Evolutionary conservation across 306 rosid species (phyloP).

Genomic region (Prunus mongolica): DNA sequence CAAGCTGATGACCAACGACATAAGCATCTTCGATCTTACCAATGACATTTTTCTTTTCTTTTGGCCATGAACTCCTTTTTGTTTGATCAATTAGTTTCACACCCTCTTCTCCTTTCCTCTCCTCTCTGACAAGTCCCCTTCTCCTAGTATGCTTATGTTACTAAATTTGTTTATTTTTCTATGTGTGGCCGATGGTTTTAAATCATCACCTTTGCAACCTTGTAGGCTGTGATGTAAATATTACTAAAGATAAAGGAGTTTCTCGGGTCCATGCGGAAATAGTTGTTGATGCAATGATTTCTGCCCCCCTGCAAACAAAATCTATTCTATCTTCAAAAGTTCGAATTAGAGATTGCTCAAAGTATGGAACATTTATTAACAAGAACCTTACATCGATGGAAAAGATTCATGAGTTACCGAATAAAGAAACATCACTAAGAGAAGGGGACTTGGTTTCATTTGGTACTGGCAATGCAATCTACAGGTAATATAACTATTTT

Average conservation of each 20-base stretch:
- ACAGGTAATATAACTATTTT: conserved; percentile 50
- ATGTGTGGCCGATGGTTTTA: conserved; percentile 8
- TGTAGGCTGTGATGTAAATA: conserved; percentile 77
- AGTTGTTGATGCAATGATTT: conserved; percentile 56
- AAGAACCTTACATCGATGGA: conserved; percentile 47
- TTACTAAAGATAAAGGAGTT: conserved; percentile 86
- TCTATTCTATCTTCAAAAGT: conserved; percentile 26
- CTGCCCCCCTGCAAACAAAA: conserved; percentile 26
- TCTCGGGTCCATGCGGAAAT: conserved; percentile 94
- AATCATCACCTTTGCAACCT: conserved; percentile 14
- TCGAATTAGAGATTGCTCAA: conserved; percentile 72
- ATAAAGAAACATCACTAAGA: conserved; percentile 58
- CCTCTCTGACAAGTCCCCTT: not conserved
- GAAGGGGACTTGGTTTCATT: conserved; percentile 78
- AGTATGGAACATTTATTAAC: conserved; percentile 73
- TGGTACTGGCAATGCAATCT: conserved; percentile 87
- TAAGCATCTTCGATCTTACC: not conserved
- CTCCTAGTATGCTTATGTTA: not conserved
- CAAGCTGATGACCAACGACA: not conserved
- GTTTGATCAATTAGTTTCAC: not conserved
- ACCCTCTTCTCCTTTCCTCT: not conserved
- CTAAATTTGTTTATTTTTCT: not conserved
- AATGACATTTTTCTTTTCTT: not conserved
- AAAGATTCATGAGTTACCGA: conserved; percentile 74
- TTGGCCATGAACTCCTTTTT: not conserved